These are phyloP conservation scores for Chaetomium olivaceum DNA, from an alignment of 2,329 filamentous ascomycete genomes.

Conservation along the genomic window DNA sequence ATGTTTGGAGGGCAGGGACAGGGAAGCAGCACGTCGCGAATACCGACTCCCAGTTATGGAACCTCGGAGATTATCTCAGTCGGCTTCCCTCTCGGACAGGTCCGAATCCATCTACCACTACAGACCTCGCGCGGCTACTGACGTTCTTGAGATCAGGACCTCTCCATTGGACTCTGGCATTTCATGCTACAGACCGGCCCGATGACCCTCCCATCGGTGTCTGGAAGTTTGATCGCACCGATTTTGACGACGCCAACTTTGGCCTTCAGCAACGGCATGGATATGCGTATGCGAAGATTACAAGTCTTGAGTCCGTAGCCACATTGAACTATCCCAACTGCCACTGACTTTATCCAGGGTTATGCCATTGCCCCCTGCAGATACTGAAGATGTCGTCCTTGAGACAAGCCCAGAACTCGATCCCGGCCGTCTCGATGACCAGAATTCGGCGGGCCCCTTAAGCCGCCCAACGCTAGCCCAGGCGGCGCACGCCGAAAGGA, in stretches of 20 bases:
- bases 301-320: conserved; percentile 19
- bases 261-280: conserved; percentile 19
- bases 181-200: conserved; percentile 23
- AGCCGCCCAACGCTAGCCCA: background rate
- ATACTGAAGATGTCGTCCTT: background rate
- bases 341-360: conserved; percentile 8
- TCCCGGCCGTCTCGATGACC: background rate
- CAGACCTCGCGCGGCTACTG: too few species aligned
- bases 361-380: background rate
- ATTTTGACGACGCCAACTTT: conserved; percentile 28
- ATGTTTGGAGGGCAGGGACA: conserved; percentile 30
- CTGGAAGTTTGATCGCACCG: conserved; percentile 26
- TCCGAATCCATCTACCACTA: background rate
- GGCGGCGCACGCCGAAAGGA: background rate
- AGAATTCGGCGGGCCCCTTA: background rate
- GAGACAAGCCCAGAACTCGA: background rate
- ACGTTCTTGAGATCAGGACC: conserved; percentile 18
- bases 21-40: conserved; percentile 15
- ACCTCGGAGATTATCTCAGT: conserved; percentile 30
- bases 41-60: conserved; percentile 20
- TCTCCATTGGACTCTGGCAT: conserved; percentile 26
- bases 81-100: conserved; percentile 22
- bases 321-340: background rate
- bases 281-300: conserved; percentile 21
- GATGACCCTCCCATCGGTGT: conserved; percentile 23